Evolutionary conservation across 1,139 yeast species (phyloP).

Genomic region (Torulaspora globosa): DNA sequence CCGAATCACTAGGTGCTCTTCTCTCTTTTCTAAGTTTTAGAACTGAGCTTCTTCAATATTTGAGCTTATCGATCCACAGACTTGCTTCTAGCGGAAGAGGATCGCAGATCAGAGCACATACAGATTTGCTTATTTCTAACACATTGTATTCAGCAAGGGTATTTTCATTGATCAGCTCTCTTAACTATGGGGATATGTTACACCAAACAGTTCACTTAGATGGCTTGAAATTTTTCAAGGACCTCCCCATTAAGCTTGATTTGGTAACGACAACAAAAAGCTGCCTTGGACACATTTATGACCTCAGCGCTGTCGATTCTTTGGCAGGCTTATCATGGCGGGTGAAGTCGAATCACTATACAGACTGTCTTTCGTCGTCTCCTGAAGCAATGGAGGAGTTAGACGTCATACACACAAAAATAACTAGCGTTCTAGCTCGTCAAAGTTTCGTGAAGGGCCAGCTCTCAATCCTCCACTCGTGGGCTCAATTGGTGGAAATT

Average conservation of each 20-base stretch:
- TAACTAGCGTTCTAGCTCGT: constrained; percentile 44
- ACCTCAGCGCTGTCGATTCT: constrained; percentile 34
- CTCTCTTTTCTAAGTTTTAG: constrained; percentile 61
- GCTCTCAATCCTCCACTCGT: constrained; percentile 62
- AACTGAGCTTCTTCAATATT: constrained; percentile 56
- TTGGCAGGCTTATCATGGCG: constrained; percentile 33
- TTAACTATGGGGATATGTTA: constrained; percentile 50
- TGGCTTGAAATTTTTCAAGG: constrained; percentile 35
- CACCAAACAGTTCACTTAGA: constrained; percentile 30
- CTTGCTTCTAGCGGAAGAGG: constrained; percentile 51
- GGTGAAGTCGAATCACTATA: constrained; percentile 13
- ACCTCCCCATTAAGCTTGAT: constrained; percentile 40
- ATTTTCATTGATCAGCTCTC: constrained; percentile 62
- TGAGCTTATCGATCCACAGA: constrained; percentile 69
- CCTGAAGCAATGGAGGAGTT: constrained; percentile 8
- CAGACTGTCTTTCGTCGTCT: constrained; percentile 7
- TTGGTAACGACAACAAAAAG: constrained; percentile 30
- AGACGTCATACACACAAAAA: constrained; percentile 21
- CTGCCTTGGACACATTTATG: constrained; percentile 34
- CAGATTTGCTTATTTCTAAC: constrained; percentile 48
- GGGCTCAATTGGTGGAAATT: constrained; percentile 78
- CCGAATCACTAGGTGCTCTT: constrained; percentile 50
- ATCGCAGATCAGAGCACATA: constrained; percentile 52
- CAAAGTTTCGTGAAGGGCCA: constrained; percentile 51
- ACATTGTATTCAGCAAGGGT: constrained; percentile 51